A percentile compares a stretch with the other conserved stretches of the same genome.
Evolutionary conservation across 179 eudicot species (phyloP).

Genomic region (Pouteria campechiana): DNA sequence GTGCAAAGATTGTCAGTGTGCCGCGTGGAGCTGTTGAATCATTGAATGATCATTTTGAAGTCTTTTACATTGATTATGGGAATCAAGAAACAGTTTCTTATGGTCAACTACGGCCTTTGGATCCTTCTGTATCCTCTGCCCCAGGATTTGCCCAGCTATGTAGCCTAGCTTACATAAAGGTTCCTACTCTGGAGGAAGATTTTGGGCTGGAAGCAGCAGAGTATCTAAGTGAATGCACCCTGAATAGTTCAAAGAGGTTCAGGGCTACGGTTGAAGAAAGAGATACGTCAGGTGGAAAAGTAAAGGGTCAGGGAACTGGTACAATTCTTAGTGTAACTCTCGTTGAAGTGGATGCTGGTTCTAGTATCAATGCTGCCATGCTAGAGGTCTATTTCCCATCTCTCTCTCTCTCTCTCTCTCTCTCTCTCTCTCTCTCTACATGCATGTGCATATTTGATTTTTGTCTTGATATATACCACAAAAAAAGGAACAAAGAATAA

Average conservation of each 20-base stretch:
- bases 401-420: no score
- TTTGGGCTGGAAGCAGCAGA: conserved; percentile 88
- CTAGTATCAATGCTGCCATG: conserved; percentile 66
- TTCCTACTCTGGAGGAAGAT: conserved; percentile 74
- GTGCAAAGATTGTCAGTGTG: conserved; percentile 57
- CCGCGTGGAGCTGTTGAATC: conserved; percentile 67
- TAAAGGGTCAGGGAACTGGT: conserved; percentile 95
- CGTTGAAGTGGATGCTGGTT: conserved; percentile 43
- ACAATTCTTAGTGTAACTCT: conserved; percentile 54
- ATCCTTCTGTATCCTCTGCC: conserved; percentile 51
- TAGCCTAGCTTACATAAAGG: conserved; percentile 73
- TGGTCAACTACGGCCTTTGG: conserved; percentile 59
- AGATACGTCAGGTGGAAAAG: conserved; percentile 84
- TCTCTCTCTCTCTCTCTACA: no score
- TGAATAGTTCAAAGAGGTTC: conserved; percentile 46
- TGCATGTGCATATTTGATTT: no score
- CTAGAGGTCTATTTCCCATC: conserved; percentile 43
- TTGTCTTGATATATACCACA: no score
- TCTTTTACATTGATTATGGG: conserved; percentile 90
- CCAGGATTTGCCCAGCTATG: conserved; percentile 85
- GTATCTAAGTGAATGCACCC: conserved; percentile 47
- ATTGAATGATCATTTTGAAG: conserved; percentile 63
- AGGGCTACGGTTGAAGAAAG: conserved; percentile 67
- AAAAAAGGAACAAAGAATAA: no score
- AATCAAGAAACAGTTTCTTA: conserved; percentile 80